Evolutionary conservation across 2,329 filamentous ascomycete species (phyloP), one percentile per base, ranked within the genome.

Genomic region (Arachnopeziza araneosa): DNA sequence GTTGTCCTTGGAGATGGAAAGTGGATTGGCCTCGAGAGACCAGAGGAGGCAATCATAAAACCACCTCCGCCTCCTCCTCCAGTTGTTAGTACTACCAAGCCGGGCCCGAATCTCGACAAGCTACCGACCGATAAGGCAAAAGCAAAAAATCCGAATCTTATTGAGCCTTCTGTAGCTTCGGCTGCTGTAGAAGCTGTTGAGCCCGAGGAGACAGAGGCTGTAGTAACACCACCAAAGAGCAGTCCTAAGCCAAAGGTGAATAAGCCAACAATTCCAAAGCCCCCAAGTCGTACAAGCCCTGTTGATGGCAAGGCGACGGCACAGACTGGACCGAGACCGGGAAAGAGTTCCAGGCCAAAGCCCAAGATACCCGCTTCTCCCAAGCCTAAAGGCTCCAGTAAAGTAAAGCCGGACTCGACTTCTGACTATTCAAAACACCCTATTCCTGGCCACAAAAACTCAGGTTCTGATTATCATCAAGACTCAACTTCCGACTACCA

Each of bases 1-100:
- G 55, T 66, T n/a, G 54, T 61, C 21, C 14, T 51, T 24, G 8
- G 55, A 22, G 23, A 52, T 24, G 23, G 55, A 44, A 44, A 44
- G 12, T 44, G 56, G 55, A 51, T 21, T 36, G 50, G 51, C 9
- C 19, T 36, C 14, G 56, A 44, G 32, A 9, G 32, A 21, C 30
- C n/a, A 49, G 50, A 23, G 9, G 22, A 49, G 36, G 24, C 14
- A 19, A 22, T 44, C 17, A 4, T 3, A 6, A 44, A 14, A 12
- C 36, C 36, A 44, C 6, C 12, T 8, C 10, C 17, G 6, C 36
- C 36, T 44, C 12, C 36, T 44, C 12, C 36, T 14, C 6, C 36
- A 7, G 17, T 12, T 17, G 17, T 12, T 44, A 9, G 36, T 19
- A 5, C 36, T 17, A 12, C 36, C 36, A 44, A 44, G 17, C 4